Conservation (phyloP, 1,284 basidiomycete genomes). For the Marasmius tenuissimus region DNA sequence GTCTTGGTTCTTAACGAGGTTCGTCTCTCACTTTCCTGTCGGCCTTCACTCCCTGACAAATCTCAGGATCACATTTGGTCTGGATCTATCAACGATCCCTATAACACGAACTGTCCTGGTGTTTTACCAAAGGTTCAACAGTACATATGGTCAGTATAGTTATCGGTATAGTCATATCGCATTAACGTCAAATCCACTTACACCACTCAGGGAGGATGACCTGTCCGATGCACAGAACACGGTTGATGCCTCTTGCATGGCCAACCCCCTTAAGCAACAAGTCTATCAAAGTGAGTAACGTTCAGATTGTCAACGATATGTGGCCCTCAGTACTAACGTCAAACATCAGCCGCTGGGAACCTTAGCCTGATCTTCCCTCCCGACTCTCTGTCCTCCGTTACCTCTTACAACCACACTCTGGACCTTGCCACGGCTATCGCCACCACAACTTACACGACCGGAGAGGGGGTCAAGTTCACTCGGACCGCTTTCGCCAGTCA, state of each 20-base stretch:
- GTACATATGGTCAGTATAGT: constrained; percentile 9
- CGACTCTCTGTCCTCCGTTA: background rate
- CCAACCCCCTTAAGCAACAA: constrained; percentile 13
- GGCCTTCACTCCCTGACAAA: background rate
- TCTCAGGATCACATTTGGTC: constrained; percentile 16
- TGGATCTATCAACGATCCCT: constrained; percentile 14
- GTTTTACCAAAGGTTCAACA: constrained; percentile 9
- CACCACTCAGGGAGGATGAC: constrained; percentile 10
- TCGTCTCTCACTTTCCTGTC: background rate
- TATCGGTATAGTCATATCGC: background rate
- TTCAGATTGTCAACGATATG: background rate
- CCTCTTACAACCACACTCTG: constrained; percentile 12
- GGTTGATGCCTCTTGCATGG: constrained; percentile 11
- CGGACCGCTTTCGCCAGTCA: constrained; percentile 14
- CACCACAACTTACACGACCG: constrained; percentile 12
- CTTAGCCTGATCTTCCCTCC: constrained; percentile 9
- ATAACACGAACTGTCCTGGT: constrained; percentile 11
- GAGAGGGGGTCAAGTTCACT: constrained; percentile 11
- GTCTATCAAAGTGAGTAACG: constrained; percentile 11
- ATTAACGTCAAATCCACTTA: background rate
- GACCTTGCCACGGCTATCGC: constrained; percentile 15
- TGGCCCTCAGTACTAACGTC: background rate
- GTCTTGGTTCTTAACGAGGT: constrained; percentile 14
- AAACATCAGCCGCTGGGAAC: constrained; percentile 13
- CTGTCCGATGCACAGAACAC: constrained; percentile 9